Percentiles rank a stretch among this genome's conserved stretches.
These are phyloP conservation scores for Zygotorulaspora danielsina DNA, from an alignment of 805 yeast species.

Conservation along the genomic window DNA sequence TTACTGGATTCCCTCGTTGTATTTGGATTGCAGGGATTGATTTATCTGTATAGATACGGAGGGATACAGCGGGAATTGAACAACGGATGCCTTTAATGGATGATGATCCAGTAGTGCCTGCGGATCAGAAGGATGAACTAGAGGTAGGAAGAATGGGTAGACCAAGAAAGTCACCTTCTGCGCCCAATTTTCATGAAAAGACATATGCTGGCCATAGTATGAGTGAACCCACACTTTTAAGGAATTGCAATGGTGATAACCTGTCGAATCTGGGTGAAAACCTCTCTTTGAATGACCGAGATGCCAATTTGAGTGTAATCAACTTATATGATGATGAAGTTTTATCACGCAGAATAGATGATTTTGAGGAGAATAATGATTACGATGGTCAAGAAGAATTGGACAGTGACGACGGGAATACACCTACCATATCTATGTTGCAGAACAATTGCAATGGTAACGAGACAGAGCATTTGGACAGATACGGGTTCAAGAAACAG, in stretches of 20 bases:
- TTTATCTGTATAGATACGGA: no score
- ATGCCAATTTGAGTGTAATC: conserved; percentile 36
- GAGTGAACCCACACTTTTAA: conserved; percentile 13
- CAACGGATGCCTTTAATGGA: conserved; percentile 11
- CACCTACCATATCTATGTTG: conserved; percentile 5
- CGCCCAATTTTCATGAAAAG: conserved; percentile 20
- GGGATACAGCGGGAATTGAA: conserved; percentile 11
- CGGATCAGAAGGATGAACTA: neutral
- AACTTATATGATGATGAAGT: conserved; percentile 37
- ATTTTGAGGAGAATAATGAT: conserved; percentile 6
- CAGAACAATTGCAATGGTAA: conserved; percentile 4
- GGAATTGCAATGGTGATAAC: neutral
- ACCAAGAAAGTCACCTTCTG: conserved; percentile 22
- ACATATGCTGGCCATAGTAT: conserved; percentile 5
- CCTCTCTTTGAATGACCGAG: conserved; percentile 19
- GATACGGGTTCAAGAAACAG: conserved; percentile 83
- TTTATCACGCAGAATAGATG: conserved; percentile 12
- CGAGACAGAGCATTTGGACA: conserved; percentile 44
- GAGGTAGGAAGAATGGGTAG: conserved; percentile 6
- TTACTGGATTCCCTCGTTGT: no score
- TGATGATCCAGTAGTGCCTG: conserved; percentile 7
- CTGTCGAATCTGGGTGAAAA: conserved; percentile 4
- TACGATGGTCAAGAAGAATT: conserved; percentile 13
- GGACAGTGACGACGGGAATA: conserved; percentile 10
- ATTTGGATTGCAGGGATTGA: no score